A percentile compares a stretch with the other conserved stretches of the same genome.
Evolutionary conservation across 2,329 filamentous ascomycete genomes (phyloP).

Genomic region (Phyllosticta capitalensis): DNA sequence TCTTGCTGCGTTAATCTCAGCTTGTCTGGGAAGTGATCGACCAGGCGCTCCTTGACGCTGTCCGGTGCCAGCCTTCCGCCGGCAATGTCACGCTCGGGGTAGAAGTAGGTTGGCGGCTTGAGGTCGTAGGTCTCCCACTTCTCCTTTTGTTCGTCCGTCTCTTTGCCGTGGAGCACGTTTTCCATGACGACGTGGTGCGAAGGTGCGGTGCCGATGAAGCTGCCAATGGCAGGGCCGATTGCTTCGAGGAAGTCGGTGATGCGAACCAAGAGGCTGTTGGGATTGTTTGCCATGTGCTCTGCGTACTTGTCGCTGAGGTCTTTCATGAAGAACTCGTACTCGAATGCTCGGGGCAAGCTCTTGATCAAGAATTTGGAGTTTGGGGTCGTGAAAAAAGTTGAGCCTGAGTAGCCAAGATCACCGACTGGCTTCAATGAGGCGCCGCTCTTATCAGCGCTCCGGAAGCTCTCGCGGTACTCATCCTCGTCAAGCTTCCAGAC

Average conservation of each 20-base stretch:
- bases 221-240: constrained; percentile 48
- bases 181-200: constrained; percentile 72
- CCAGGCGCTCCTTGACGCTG: constrained; percentile 54
- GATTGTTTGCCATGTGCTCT: constrained; percentile 51
- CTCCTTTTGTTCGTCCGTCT: constrained; percentile 30
- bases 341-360: constrained; percentile 58
- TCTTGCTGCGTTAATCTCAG: constrained; percentile 47
- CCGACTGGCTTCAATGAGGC: constrained; percentile 47
- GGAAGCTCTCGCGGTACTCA: constrained; percentile 47
- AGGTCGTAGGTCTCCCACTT: constrained; percentile 65
- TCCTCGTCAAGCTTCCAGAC: constrained; percentile 46
- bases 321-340: constrained; percentile 59
- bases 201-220: constrained; percentile 50
- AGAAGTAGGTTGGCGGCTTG: constrained; percentile 67
- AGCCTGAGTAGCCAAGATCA: constrained; percentile 65
- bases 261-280: constrained; percentile 54
- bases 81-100: constrained; percentile 62
- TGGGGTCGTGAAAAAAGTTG: constrained; percentile 61
- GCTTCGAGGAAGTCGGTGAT: constrained; percentile 61
- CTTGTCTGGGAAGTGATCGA: constrained; percentile 59
- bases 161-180: constrained; percentile 57
- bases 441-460: constrained; percentile 29
- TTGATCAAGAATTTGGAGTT: constrained; percentile 63
- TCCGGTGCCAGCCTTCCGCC: constrained; percentile 54
- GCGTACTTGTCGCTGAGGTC: constrained; percentile 58